These are phyloP conservation scores for Leishmania turanica DNA, from an alignment of 208 protist genomes.

Conservation along the genomic window DNA sequence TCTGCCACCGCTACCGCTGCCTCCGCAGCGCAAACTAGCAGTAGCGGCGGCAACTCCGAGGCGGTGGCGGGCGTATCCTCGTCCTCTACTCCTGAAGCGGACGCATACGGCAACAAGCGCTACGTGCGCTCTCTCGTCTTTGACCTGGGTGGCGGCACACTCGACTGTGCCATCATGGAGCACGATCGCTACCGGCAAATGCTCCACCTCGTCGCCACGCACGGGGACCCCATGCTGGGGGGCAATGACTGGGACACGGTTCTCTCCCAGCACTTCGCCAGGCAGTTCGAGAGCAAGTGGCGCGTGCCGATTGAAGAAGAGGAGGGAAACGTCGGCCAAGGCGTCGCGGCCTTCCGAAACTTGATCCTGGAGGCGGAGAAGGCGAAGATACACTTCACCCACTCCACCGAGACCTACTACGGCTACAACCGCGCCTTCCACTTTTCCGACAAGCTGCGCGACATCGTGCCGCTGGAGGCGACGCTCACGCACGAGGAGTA, in stretches of 20 bases:
- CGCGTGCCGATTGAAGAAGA: slow-evolving; percentile 84
- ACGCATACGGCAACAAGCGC: slow-evolving; percentile 29
- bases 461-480: slow-evolving; percentile 88
- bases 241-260: slow-evolving; percentile 93
- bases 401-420: slow-evolving; percentile 89
- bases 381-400: slow-evolving; percentile 92
- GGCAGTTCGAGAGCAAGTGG: slow-evolving; percentile 90
- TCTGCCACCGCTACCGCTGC: neutral
- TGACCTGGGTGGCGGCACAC: slow-evolving; percentile 91
- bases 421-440: slow-evolving; percentile 91
- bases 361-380: slow-evolving; percentile 83
- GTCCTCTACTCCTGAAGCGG: neutral
- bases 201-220: slow-evolving; percentile 85
- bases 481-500: slow-evolving; percentile 88
- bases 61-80: neutral
- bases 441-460: slow-evolving; percentile 82
- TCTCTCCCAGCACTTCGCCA: slow-evolving; percentile 80
- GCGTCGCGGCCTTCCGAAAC: slow-evolving; percentile 71
- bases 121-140: slow-evolving; percentile 83
- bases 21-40: neutral
- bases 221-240: slow-evolving; percentile 90
- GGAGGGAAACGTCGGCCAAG: slow-evolving; percentile 85
- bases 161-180: slow-evolving; percentile 92
- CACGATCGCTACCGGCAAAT: slow-evolving; percentile 60
- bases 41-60: neutral